phyloP scores from a whole-genome alignment of 176 grass and related monocot genomes.

The Areca catechu region DNA sequence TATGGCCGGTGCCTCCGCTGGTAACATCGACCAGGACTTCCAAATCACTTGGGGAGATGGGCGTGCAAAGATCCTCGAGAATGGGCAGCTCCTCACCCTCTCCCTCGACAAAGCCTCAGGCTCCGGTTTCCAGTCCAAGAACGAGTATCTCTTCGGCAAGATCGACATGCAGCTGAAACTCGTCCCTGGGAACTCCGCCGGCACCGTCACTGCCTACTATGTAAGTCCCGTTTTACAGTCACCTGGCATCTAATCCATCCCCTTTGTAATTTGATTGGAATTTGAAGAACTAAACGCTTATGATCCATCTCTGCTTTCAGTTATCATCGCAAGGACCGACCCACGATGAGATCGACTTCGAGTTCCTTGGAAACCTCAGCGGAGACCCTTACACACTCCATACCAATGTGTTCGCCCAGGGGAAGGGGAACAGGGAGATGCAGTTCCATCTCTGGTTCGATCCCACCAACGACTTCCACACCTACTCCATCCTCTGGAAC shows the following conservation, averaged over 20 bases:
- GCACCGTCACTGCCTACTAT: slow-evolving; percentile 10
- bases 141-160: slow-evolving; percentile 1
- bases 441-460: slow-evolving; percentile 20
- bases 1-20: neutral
- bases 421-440: slow-evolving; percentile 11
- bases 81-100: slow-evolving; percentile 14
- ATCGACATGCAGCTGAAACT: slow-evolving; percentile 9
- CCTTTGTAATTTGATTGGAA: neutral
- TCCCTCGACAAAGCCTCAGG: neutral
- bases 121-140: slow-evolving; percentile 11
- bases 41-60: slow-evolving; percentile 18
- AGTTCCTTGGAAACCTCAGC: slow-evolving; percentile 14
- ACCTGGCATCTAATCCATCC: no score
- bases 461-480: slow-evolving; percentile 17
- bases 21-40: slow-evolving; percentile 2
- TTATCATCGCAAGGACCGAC: slow-evolving; percentile 1
- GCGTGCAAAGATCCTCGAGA: slow-evolving; percentile 3
- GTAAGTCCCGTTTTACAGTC: neutral
- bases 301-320: neutral
- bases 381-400: slow-evolving; percentile 11
- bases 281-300: neutral
- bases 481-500: slow-evolving; percentile 13
- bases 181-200: slow-evolving; percentile 4
- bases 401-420: slow-evolving; percentile 11
- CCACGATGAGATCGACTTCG: slow-evolving; percentile 16